phyloP scores from a whole-genome alignment of 768 basidiomycete genomes.

The Psilocybe sp. region DNA sequence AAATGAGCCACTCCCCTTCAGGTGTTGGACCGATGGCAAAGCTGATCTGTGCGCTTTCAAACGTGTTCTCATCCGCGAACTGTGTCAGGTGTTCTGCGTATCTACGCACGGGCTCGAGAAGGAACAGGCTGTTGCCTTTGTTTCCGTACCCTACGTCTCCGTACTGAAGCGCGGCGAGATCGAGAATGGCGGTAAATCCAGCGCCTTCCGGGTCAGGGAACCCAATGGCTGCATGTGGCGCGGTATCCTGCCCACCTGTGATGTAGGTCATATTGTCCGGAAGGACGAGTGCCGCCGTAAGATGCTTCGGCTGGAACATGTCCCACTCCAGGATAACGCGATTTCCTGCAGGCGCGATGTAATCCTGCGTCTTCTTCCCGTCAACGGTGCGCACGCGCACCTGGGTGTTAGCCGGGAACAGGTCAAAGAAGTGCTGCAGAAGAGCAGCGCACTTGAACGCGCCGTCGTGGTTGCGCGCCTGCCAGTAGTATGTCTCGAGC shows the following conservation, averaged over 20 bases:
- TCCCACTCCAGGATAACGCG: conserved; percentile 17
- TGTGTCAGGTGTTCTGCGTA: conserved; percentile 13
- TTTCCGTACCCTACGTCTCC: conserved; percentile 20
- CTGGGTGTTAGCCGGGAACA: conserved; percentile 13
- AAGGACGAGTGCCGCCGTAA: conserved; percentile 11
- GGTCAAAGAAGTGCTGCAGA: conserved; percentile 20
- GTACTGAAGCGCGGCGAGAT: conserved; percentile 21
- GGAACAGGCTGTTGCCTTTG: conserved; percentile 18
- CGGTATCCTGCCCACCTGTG: conserved; percentile 9
- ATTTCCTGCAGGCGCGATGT: conserved; percentile 8
- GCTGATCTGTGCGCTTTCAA: conserved; percentile 7
- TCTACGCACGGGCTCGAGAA: conserved; percentile 15
- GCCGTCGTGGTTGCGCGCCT: conserved; percentile 19
- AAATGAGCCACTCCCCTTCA: conserved; percentile 9
- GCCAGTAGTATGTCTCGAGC: conserved; percentile 21
- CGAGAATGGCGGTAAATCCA: conserved; percentile 16
- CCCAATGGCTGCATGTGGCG: conserved; percentile 16
- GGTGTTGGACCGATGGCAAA: conserved; percentile 7
- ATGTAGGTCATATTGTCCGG: conserved; percentile 11
- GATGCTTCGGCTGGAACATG: conserved; percentile 4
- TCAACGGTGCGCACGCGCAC: conserved; percentile 18
- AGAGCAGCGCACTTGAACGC: conserved; percentile 13
- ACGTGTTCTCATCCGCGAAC: conserved; percentile 14
- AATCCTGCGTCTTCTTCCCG: conserved; percentile 7
- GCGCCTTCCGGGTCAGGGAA: conserved; percentile 8